Evolutionary conservation across 2,329 filamentous ascomycete genomes (phyloP), one percentile per base, ranked within the genome.

Genomic region (Phyllosticta citribraziliensis): DNA sequence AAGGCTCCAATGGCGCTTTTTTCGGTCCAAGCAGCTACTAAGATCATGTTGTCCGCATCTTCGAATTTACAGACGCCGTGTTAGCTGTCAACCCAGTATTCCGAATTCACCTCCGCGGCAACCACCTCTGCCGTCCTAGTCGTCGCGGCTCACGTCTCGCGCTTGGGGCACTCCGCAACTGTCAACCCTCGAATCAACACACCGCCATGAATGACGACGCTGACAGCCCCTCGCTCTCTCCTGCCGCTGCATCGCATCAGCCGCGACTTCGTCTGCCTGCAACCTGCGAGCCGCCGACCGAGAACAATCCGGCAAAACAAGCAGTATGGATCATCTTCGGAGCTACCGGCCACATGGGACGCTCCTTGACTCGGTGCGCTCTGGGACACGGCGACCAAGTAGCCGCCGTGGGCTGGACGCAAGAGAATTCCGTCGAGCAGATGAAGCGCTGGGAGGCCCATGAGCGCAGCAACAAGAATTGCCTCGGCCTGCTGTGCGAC

Each of bases 281-380:
- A 35, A 95, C 89, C 66, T 96, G 91, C 72, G 89, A 96, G 67
- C 93, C 93, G 25, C 91, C 92, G 0, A 83, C 84, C 19, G 82
- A 86, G 11, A 81, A 82, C 55, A 86, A 87, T 62, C 85, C 88
- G 11, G 79, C 84, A 2, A 88, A 86, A 71, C 88, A 88, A 72
- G 83, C 91, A 64, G 87, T 93, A 76, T 97, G 93, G 93, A 85
- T 97, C 71, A 90, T 97, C 60, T 99, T 97, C 74, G 94, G 94
- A 56, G 92, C 91, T 56, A 97, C 92, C n/a, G 94, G 94, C 61
- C 94, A 99, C 70, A 96, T 97, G 81, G 94, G 94, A 63, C 87
- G 91, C 58, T 95, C 89, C 8, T 84, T 97, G 20, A 89, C 93
- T 63, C 93, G 94, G 69, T 85, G 84, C 60, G 91, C 89, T 17